A percentile compares a stretch with the other conserved stretches of the same genome.
These are phyloP conservation scores for Sclerotinia trifoliorum DNA, from an alignment of 2,329 filamentous ascomycete genomes.

Conservation along the genomic window DNA sequence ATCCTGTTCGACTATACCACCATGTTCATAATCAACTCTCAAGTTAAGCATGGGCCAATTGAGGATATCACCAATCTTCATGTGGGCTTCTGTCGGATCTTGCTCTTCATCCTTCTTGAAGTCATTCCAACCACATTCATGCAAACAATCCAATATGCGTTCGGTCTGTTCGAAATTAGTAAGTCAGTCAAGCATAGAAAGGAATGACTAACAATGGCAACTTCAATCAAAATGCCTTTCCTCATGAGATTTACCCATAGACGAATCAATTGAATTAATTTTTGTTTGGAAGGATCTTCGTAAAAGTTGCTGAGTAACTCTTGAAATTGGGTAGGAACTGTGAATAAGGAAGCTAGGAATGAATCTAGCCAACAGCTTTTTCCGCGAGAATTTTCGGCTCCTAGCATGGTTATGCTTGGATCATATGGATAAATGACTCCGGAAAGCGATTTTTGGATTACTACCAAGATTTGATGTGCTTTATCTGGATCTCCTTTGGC, in stretches of 20 bases:
- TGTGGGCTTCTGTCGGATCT: constrained; percentile 93
- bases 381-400: constrained; percentile 79
- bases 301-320: constrained; percentile 78
- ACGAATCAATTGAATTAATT: constrained; percentile 73
- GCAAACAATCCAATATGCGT: constrained; percentile 76
- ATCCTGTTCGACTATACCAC: constrained; percentile 77
- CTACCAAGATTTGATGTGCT: constrained; percentile 71
- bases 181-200: neutral
- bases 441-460: constrained; percentile 78
- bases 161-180: constrained; percentile 58
- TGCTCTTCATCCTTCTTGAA: constrained; percentile 78
- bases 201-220: constrained; percentile 66
- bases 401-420: constrained; percentile 68
- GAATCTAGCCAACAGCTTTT: constrained; percentile 96
- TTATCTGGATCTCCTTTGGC: constrained; percentile 69
- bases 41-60: constrained; percentile 83
- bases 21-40: constrained; percentile 93
- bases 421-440: constrained; percentile 76
- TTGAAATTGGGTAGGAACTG: constrained; percentile 80
- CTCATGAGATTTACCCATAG: constrained; percentile 93
- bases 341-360: constrained; percentile 93
- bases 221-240: constrained; percentile 78
- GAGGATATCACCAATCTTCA: constrained; percentile 87
- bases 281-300: constrained; percentile 67
- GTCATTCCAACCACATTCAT: constrained; percentile 85